These are phyloP conservation scores for Xylariaceae sp. DNA, from an alignment of 2,329 filamentous ascomycete genomes.

Conservation along the genomic window DNA sequence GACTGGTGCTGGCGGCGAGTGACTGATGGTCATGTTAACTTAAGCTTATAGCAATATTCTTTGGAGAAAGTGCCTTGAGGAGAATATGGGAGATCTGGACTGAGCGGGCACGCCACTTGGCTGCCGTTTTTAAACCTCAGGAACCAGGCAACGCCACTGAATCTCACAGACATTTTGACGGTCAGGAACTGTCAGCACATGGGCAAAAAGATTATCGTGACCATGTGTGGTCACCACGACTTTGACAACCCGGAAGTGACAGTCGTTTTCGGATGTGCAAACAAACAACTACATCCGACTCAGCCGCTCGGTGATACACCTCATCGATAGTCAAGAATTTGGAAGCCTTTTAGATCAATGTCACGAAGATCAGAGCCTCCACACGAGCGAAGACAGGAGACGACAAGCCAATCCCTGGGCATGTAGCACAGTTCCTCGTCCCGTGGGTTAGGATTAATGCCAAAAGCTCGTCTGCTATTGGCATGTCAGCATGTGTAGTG, in stretches of 20 bases:
- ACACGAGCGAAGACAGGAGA: constrained; percentile 1
- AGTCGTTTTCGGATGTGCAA: constrained; percentile 13
- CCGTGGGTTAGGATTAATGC: neutral
- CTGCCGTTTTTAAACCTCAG: constrained; percentile 19
- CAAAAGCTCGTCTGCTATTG: constrained; percentile 10
- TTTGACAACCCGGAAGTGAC: constrained; percentile 10
- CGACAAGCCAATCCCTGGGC: constrained; percentile 3
- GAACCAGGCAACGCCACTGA: constrained; percentile 8
- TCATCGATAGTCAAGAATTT: constrained; percentile 8
- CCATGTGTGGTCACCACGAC: constrained; percentile 3
- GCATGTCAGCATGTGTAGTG: constrained; percentile 21
- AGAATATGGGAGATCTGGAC: constrained; percentile 4
- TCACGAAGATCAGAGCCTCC: constrained; percentile 9
- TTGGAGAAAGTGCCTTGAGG: neutral
- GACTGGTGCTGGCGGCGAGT: constrained; percentile 2
- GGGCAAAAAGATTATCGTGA: constrained; percentile 19
- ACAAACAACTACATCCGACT: constrained; percentile 10
- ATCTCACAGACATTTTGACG: constrained; percentile 3
- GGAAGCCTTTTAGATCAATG: constrained; percentile 7
- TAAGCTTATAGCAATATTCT: neutral
- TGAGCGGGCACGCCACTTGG: constrained; percentile 16
- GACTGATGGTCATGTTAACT: constrained; percentile 13
- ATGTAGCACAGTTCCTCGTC: constrained; percentile 8
- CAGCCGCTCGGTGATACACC: constrained; percentile 9
- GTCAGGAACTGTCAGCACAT: constrained; percentile 11